Base-by-base conservation (phyloP, 2,329 filamentous ascomycete genomes). In the Neopestalotiopsis sp. region DNA sequence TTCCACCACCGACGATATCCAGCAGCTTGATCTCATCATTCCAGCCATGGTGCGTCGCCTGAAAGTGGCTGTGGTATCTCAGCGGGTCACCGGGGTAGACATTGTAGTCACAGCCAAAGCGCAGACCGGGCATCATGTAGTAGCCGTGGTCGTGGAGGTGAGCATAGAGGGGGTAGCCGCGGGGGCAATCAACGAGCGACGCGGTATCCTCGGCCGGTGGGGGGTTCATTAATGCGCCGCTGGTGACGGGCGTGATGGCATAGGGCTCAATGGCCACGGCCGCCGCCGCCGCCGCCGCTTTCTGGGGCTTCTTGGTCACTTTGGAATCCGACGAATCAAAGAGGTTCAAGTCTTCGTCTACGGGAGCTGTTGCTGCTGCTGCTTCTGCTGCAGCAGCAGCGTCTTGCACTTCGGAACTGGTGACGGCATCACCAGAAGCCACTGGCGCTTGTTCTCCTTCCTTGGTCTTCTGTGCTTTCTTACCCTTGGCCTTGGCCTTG, bases 21-120 rank as follows among this genome's bases (percentile, higher is more conserved):
- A 98, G 86, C 75, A 98, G 84, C 49, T 92, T 88, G 68, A 99
- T 91, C 74, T 94, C 90, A 75, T 97, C 89, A 70, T 98, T 90
- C 94, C 94, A 98, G n/a, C 86, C 90, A 74, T 92, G 89, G 40
- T 92, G 90, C n/a, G 91, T 92, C 7, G 92, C 93, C 74, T 97
- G 87, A 79, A 97, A 98, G 79, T 99, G 96, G 60, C 94, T 96
- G 80, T 99, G 96, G 79, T 97, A 99, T 12, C 96, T 91, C 65
- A 99, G 85, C 1, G 96, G 94, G 78, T 99, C 96, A 60, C 96
- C 96, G 0, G 96, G 96, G 75, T 99, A 99, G 4, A 97, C 94
- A 74, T 94, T 94, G 81, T 97, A 98, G 76, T 96, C 90, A 75
- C 95, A 97, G 32, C 96, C 96, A 76, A 99, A 99, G 32, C 96